Percentiles rank a stretch among this genome's conserved stretches.
phyloP scores from a whole-genome alignment of 1,139 yeast species.

The Saccharomyces hybrid region DNA sequence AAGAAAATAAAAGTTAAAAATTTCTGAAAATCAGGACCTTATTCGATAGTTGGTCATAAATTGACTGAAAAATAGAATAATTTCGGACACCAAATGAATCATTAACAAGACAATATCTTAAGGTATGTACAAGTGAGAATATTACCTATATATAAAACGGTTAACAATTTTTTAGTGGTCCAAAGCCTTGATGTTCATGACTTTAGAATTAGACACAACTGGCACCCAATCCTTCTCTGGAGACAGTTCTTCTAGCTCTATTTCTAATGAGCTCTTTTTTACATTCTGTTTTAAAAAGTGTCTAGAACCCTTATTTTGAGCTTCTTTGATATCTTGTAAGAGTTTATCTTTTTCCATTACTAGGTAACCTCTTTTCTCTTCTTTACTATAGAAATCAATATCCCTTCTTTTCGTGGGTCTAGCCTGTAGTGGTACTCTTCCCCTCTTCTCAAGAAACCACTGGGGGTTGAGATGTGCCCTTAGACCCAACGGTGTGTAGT shows the following conservation, averaged over 20 bases:
- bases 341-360: constrained; percentile 33
- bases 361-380: constrained; percentile 70
- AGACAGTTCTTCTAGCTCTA: constrained; percentile 20
- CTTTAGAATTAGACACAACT: neutral
- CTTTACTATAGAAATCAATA: constrained; percentile 67
- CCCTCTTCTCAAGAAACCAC: constrained; percentile 56
- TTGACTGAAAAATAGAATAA: neutral
- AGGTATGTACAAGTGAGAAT: neutral
- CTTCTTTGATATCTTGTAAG: constrained; percentile 25
- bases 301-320: constrained; percentile 20
- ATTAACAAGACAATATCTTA: neutral
- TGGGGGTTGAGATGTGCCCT: constrained; percentile 73
- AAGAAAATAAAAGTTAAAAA: too few relatives aligned
- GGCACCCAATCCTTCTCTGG: constrained; percentile 1
- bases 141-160: neutral
- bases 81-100: neutral
- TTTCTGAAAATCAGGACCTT: neutral
- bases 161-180: neutral
- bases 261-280: constrained; percentile 23
- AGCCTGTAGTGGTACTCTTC: constrained; percentile 76
- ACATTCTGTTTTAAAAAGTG: constrained; percentile 12
- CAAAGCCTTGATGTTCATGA: neutral
- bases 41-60: neutral
- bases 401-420: constrained; percentile 81
- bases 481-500: constrained; percentile 57